Percentiles rank a stretch among this genome's conserved stretches.
These are phyloP conservation scores for Calocybe cyanea DNA, from an alignment of 768 basidiomycete species.

Conservation along the genomic window DNA sequence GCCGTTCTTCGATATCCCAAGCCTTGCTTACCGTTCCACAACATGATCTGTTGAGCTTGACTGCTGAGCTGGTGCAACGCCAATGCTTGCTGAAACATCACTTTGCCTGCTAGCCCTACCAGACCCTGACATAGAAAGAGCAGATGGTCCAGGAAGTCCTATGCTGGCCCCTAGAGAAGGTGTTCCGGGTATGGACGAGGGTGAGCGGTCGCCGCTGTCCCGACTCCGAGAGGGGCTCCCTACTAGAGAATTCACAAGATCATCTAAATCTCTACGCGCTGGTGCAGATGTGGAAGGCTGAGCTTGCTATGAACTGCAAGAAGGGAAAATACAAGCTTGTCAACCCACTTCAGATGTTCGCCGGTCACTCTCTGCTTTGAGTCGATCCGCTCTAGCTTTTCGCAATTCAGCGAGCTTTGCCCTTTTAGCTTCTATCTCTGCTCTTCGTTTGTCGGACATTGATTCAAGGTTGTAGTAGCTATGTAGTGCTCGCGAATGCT, in stretches of 20 bases:
- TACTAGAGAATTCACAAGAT: conserved; percentile 63
- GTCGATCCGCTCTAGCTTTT: conserved; percentile 69
- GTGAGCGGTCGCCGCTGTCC: conserved; percentile 66
- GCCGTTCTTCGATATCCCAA: neutral
- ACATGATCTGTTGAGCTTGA: conserved; percentile 63
- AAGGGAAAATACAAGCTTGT: neutral
- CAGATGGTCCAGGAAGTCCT: conserved; percentile 31
- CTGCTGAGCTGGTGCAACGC: conserved; percentile 42
- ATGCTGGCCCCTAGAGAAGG: conserved; percentile 44
- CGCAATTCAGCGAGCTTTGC: conserved; percentile 83
- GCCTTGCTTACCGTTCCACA: conserved; percentile 55
- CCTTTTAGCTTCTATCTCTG: conserved; percentile 89
- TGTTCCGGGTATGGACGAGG: conserved; percentile 71
- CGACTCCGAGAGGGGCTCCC: conserved; percentile 39
- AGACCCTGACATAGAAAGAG: conserved; percentile 39
- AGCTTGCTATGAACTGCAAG: neutral
- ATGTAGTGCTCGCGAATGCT: no score
- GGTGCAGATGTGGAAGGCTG: conserved; percentile 39
- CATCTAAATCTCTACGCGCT: conserved; percentile 56
- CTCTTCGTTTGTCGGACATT: conserved; percentile 66
- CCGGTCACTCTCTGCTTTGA: conserved; percentile 48
- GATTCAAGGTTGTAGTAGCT: no score
- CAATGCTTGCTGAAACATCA: conserved; percentile 50
- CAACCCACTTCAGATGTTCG: conserved; percentile 34
- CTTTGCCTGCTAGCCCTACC: conserved; percentile 71